Conservation (phyloP, 495 filamentous ascomycete genomes). For the Podospora pseudocomata region DNA sequence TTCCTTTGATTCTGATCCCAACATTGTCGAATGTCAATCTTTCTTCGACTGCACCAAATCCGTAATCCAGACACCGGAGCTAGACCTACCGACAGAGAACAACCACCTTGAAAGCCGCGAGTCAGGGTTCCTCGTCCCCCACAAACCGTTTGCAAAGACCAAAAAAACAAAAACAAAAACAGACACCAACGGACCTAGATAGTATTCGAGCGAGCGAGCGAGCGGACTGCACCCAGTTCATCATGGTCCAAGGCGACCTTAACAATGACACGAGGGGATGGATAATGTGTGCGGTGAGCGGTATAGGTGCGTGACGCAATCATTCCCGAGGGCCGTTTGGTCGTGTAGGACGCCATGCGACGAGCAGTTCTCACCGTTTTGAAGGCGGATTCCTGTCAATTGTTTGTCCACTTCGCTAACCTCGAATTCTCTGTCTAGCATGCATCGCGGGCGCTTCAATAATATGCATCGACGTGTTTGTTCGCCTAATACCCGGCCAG, state of each 20-base stretch:
- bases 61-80: neutral
- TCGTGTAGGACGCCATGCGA: neutral
- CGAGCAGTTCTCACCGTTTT: neutral
- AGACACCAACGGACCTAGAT: slow-evolving; percentile 1
- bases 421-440: slow-evolving; percentile 45
- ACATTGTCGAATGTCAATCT: neutral
- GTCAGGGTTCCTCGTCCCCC: neutral
- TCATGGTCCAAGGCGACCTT: slow-evolving; percentile 43
- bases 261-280: slow-evolving; percentile 88
- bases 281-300: slow-evolving; percentile 86
- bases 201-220: neutral
- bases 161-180: neutral
- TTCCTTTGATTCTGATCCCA: neutral
- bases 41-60: neutral
- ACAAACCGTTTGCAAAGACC: neutral
- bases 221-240: neutral
- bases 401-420: slow-evolving; percentile 10
- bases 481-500: slow-evolving; percentile 66
- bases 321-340: neutral
- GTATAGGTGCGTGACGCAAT: slow-evolving; percentile 53
- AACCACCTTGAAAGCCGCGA: neutral
- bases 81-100: neutral
- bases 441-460: slow-evolving; percentile 77
- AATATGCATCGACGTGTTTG: slow-evolving; percentile 78
- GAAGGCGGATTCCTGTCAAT: neutral